Percentiles rank a stretch among this genome's conserved stretches.
Evolutionary conservation across 805 yeast species (phyloP).

Genomic region (Jamesozyma lodderae): DNA sequence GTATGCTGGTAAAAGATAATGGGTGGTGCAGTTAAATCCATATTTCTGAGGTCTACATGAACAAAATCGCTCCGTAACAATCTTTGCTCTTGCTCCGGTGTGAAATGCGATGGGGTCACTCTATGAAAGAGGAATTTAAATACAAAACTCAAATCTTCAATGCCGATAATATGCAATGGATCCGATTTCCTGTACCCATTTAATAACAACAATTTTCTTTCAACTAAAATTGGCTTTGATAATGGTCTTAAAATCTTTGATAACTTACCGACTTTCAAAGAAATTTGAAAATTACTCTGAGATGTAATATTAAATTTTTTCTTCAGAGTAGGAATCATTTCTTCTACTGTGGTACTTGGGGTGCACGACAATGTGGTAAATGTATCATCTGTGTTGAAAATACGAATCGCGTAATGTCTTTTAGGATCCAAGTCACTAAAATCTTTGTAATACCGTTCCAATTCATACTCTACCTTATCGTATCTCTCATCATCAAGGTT

Average conservation of each 20-base stretch:
- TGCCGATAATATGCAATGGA: constrained; percentile 64
- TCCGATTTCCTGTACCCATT: constrained; percentile 79
- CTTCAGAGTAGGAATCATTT: constrained; percentile 59
- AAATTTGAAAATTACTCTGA: constrained; percentile 64
- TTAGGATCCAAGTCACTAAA: constrained; percentile 28
- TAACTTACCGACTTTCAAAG: constrained; percentile 65
- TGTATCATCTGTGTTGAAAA: constrained; percentile 78
- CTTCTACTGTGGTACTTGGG: constrained; percentile 66
- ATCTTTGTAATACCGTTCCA: constrained; percentile 31
- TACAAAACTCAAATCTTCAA: constrained; percentile 74
- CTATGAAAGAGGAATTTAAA: constrained; percentile 71
- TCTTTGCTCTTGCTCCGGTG: constrained; percentile 62
- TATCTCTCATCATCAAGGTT: constrained; percentile 23
- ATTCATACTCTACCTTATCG: constrained; percentile 32
- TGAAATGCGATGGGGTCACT: constrained; percentile 49
- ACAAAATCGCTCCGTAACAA: constrained; percentile 51
- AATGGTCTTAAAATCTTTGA: constrained; percentile 62
- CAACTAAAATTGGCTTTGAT: constrained; percentile 72
- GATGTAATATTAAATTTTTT: constrained; percentile 68
- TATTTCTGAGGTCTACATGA: constrained; percentile 61
- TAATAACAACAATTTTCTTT: constrained; percentile 57
- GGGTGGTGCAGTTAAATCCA: constrained; percentile 77
- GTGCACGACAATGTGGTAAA: constrained; percentile 74
- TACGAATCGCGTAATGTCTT: constrained; percentile 42
- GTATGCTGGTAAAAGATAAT: constrained; percentile 73